Base-by-base conservation (phyloP, 805 yeast genomes). In the Kluyveromyces wickerhamii region DNA sequence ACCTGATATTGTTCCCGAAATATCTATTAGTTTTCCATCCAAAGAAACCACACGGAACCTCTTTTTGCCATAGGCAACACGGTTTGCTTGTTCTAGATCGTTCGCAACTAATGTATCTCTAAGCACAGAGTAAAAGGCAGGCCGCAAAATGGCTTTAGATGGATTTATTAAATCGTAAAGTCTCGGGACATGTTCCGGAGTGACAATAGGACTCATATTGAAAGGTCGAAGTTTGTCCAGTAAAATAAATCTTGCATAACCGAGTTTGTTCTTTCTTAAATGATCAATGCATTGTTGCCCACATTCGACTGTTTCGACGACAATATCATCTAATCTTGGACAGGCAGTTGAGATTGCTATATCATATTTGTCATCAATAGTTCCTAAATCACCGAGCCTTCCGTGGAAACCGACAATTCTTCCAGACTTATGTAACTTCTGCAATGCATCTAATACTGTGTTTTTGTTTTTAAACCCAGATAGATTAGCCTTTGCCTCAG, bases 1-100 rank as follows among this genome's bases (percentile, higher is more conserved):
- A 48, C 99, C 99, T 30, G 94, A 77, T 79, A 94, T 78, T 1
- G 96, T 84, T 58, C 99, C 99, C 2, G 95, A 82, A 11, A 79
- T 76, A 49, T 88, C 96, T 37, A 92, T 89, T 15, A 92, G 64
- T 47, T 86, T 81, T 16, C 99, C 99, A 55, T 84, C 94, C 7
- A 87, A 56, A 0, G 97, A 87, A 0, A 94, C 97, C 16, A 89
- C 97, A 47, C 94, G 72, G 69, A 74, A 83, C 48, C 97, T 66
- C 45, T 67, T 75, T 12, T 67, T 65, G 1, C 94, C 92, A 62
- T 80, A 89, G 0, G 98, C 97, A 20, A 89, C 92, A 26, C 69
- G 62, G 43, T 85, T 81, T 1, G 98, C 99, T 49, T 82, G 86
- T 21, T 69, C 69, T 42, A 87, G 65, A 50, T 83, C 74, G 1